Base-by-base conservation (phyloP, 2,329 filamentous ascomycete species). In the Orbilia blumenaviensis region DNA sequence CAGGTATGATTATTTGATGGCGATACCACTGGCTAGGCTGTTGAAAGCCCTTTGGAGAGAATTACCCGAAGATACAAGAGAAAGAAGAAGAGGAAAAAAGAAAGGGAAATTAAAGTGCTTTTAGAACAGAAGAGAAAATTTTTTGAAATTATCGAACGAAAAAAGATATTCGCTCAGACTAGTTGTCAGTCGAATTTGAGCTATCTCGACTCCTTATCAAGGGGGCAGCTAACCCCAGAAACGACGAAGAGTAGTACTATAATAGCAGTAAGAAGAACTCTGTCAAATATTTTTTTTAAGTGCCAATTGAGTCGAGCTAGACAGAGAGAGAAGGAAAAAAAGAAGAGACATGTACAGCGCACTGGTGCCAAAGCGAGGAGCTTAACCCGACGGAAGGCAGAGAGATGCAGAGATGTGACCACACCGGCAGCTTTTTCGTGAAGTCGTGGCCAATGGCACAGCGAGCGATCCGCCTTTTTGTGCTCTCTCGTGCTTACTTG, bases 41-140 rank as follows among this genome's bases (percentile, higher is more conserved):
- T 75, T 75, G 71, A 75, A 34, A 75, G 71, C 71, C 71, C 36
- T n/a, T n/a, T 63, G 71, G 52, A 66, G 34, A 50, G 48, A 21
- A 32, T 18, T 44, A 48, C 18, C 38, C 38, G 29, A 8, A 29
- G 18, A 42, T 29, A 54, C 27, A 66, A 56, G n/a, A 38, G 44
- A 52, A 14, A 18, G 32, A 38, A 50, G 18, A 36, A 54, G 50
- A 27, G 18, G n/a, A 42, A 44, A 25, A 16, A 32, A 32, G 14
- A 32, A 34, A 48, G 27, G 36, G 38, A 50, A 27, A 50, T 27
- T 34, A 25, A 38, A 34, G 9, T 38, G n/a, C n/a, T n/a, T 38
- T 18, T 21, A 60, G 8, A 60, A 23, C n/a, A 25, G n/a, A n/a
- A n/a, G n/a, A n/a, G n/a, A n/a, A n/a, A n/a, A n/a, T n/a, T n/a